Evolutionary conservation across 2,329 filamentous ascomycete species (phyloP), one percentile per base, ranked within the genome.

Genomic region (Colletotrichum sp.): DNA sequence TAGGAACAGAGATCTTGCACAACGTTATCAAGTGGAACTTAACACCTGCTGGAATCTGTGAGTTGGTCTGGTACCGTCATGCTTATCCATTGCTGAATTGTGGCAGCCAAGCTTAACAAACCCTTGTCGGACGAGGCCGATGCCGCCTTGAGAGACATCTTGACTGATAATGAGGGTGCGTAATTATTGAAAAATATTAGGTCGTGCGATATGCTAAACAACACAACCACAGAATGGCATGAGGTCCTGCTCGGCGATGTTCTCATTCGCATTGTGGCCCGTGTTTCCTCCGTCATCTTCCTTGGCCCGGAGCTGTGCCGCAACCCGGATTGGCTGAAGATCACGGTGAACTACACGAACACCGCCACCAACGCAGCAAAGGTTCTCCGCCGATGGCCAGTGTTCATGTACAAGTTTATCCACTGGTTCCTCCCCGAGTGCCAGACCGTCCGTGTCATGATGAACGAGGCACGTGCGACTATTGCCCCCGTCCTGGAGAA

Each of bases 231-330:
- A 78, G 77, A 77, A 34, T 78, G 77, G 77, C 71, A 78, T n/a
- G 67, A 72, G 18, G 43, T 78, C n/a, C 60, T 63, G 3, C 55
- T 73, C 4, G 65, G 68, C 15, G 65, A 70, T n/a, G 72, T 69
- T 16, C 58, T 73, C 5, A 66, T 72, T 26, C 68, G 55, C 6
- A 69, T 78, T 7, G 74, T 79, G 24, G 69, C 79, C 3, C 76
- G 77, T 1, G 75, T 79, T 12, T 85, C 79, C 4, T 78, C 77
- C 13, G 66, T 72, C 38, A 72, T 80, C 38, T 80, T 80, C 60
- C 68, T 80, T 9, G 79, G 79, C 5, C 68, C 71, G 6, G 78
- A 78, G n/a, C 71, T 79, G 30, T 78, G 78, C 36, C 69, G 76
- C 6, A 71, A 80, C 48, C 58, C 69, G 3, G 72, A 78, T n/a